Conservation (phyloP, 2,329 filamentous ascomycete genomes). For the Botrytis tulipae region DNA sequence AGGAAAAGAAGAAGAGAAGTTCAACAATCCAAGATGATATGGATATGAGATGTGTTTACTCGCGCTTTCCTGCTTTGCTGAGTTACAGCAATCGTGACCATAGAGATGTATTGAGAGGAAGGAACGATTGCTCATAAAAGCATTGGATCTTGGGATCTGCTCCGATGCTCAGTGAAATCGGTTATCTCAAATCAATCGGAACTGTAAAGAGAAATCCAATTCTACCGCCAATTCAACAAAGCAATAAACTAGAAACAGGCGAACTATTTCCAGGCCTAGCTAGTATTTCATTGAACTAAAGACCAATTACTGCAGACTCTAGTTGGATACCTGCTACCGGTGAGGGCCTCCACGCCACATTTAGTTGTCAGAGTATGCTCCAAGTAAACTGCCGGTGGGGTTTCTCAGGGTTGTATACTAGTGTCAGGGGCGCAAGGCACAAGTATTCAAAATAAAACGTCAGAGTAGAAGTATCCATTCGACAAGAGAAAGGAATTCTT, state of each 20-base stretch:
- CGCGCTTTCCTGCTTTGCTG: not conserved
- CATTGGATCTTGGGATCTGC: not conserved
- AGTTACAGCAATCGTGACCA: not conserved
- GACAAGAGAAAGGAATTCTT: not conserved
- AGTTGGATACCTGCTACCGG: slow-evolving; percentile 37
- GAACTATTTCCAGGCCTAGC: too few relatives aligned
- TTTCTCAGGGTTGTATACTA: not conserved
- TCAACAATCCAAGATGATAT: not conserved
- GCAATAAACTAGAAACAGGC: not conserved
- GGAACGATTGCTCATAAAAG: not conserved
- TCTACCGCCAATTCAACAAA: not conserved
- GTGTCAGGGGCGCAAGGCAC: not conserved
- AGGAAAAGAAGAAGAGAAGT: not conserved
- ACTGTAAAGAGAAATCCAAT: not conserved
- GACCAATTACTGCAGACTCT: not conserved
- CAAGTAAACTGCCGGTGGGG: not conserved
- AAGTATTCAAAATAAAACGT: not conserved
- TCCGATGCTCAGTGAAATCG: not conserved
- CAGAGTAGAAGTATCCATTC: not conserved
- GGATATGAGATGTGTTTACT: not conserved
- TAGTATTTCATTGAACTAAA: not conserved
- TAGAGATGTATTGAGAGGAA: not conserved
- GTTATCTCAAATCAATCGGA: too few relatives aligned
- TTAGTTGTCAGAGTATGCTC: not conserved
- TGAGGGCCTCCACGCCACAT: not conserved